Base-by-base conservation (phyloP, 805 yeast genomes). In the Candida montana region DNA sequence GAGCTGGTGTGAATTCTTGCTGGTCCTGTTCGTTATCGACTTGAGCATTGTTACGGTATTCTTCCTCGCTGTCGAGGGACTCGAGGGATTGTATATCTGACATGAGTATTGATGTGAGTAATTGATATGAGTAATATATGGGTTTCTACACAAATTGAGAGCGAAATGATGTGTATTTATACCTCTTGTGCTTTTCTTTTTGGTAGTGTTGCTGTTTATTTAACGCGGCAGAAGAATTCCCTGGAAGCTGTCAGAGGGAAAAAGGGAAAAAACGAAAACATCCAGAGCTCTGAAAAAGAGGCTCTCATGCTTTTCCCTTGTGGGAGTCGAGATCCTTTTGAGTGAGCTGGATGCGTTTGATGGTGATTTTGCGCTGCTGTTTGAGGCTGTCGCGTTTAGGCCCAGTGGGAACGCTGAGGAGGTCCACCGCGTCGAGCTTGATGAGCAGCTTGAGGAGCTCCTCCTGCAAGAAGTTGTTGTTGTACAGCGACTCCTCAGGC, bases 351-450 rank as follows among this genome's bases (percentile, higher is more conserved):
- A 84, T 73, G 35, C 67, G 62, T 50, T 72, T 78, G 50, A 85
- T 79, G 9, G 74, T 71, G 39, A 67, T 69, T 55, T 78, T 83
- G 49, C 95, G 70, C 54, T 69, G 69, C 19, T 66, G 65, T 48
- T 85, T 75, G 49, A 84, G 63, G 52, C 71, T 73, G 11, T 46
- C 40, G 36, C 74, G 74, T 9, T 64, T 68, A 9, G 65, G 67
- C 17, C 47, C 58, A n/a, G 65, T 66, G 5, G 59, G 26, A 26
- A 49, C 51, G 5, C 52, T 42, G 11, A 41, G 41, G 12, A 65
- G 51, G 46, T 81, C 83, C 28, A 85, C 67, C 3, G 75, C 79
- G 52, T 85, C 95, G 41, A 85, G 64, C 46, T 71, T 75, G 69
- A 84, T 71, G 49, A 83, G 60, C 47, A 81, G 69, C 55, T 83